Evolutionary conservation across 345 rosid species (phyloP), one percentile per base, ranked within the genome.

Genomic region (Brassica juncea): DNA sequence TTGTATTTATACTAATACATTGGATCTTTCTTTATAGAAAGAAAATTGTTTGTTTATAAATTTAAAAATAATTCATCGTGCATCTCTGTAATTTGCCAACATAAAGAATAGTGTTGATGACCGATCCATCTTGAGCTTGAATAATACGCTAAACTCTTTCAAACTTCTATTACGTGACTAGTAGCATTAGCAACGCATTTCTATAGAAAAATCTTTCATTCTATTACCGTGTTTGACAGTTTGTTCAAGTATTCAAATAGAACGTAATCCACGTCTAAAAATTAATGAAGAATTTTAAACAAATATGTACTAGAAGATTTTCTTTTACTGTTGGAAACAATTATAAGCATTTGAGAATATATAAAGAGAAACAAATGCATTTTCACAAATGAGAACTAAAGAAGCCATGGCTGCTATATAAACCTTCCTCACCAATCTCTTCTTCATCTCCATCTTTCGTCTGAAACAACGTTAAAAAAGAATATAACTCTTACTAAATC

Each of bases 81-180:
- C 78, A 79, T 31, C 70, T 79, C 68, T 23, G 65, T 79, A 68
- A 67, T 73, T 59, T 79, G 70, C 28, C 6, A 73, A 68, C 63
- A 73, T 67, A 47, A 73, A 68, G 32, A 64, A 49, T 7, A 61
- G 23, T 23, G 19, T 49, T 59, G 4, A 35, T 78, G 68, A 78
- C 72, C 39, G 67, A 66, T 8, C 49, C 60, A 19, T 66, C 58
- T 55, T 64, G 61, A 58, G 77, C 34, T 57, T 66, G 49, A 78
- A 72, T 37, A 72, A 57, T 42, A 78, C 62, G 65, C 39, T 28
- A 71, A 77, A 54, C 35, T n/a, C 3, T 70, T 32, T 70, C 25
- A n/a, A 60, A 72, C 28, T 54, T 34, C 8, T 3, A 8, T 16
- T 55, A 5, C 42, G 4, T 12, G 34, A 55, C 61, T 19, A 16